Evolutionary conservation across 2,329 filamentous ascomycete species (phyloP).

Genomic region (Trematosphaeria pertusa): DNA sequence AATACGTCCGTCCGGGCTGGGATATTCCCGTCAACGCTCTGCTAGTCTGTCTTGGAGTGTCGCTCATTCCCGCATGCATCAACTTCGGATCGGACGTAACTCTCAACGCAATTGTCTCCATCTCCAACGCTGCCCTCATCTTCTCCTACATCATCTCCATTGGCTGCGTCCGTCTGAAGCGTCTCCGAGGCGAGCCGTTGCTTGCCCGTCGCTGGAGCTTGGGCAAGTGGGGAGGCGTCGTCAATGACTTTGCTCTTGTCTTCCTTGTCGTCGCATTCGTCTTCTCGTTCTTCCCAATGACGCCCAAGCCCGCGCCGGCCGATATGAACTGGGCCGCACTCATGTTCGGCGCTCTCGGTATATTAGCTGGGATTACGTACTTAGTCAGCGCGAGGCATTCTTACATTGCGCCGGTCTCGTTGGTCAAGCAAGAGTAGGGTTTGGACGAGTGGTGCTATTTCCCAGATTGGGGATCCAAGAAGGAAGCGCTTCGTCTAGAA

Average conservation of each 20-base stretch:
- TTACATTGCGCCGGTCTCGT: constrained; percentile 39
- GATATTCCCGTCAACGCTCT: constrained; percentile 37
- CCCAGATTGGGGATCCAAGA: not conserved
- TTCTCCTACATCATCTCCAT: constrained; percentile 48
- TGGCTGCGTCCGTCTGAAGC: constrained; percentile 53
- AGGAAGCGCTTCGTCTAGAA: not conserved
- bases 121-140: constrained; percentile 37
- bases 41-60: constrained; percentile 38
- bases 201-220: constrained; percentile 55
- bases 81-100: constrained; percentile 51
- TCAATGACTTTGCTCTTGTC: constrained; percentile 50
- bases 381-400: constrained; percentile 45
- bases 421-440: constrained; percentile 2
- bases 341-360: constrained; percentile 51
- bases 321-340: constrained; percentile 56
- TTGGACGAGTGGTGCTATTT: not conserved
- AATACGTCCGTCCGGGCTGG: constrained; percentile 36
- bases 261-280: constrained; percentile 52
- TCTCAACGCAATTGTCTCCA: constrained; percentile 50
- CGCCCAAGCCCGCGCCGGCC: constrained; percentile 13
- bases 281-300: constrained; percentile 52
- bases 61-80: constrained; percentile 49
- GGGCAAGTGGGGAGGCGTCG: constrained; percentile 50
- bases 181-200: constrained; percentile 51
- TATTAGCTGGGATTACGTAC: constrained; percentile 54